Evolutionary conservation across 129 eudicot species (phyloP).

Genomic region (carrot (Daucus carota)): DNA sequence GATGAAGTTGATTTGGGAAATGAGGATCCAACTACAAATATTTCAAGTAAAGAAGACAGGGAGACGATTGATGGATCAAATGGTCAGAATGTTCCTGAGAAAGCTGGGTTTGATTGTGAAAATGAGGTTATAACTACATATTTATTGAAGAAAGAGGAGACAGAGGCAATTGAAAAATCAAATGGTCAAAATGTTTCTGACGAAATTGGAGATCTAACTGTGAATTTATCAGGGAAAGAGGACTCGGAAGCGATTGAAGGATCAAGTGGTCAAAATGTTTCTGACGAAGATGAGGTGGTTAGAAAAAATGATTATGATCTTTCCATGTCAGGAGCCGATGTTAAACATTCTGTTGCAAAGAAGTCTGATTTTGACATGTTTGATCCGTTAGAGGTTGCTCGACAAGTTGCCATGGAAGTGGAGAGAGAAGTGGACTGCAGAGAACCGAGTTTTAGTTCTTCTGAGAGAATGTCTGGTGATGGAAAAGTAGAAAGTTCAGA

Average conservation of each 20-base stretch:
- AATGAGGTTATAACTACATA: conserved; percentile 4
- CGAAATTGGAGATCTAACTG: conserved; percentile 11
- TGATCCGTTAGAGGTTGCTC: conserved; percentile 72
- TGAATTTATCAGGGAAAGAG: conserved; percentile 21
- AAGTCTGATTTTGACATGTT: conserved; percentile 48
- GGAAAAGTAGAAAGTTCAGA: conserved; percentile 33
- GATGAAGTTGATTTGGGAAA: conserved; percentile 29
- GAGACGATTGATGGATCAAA: conserved; percentile 13
- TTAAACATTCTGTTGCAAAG: neutral
- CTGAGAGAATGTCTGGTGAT: conserved; percentile 37
- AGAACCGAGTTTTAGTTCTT: conserved; percentile 63
- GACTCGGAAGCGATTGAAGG: conserved; percentile 20
- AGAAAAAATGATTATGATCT: conserved; percentile 14
- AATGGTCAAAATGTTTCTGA: conserved; percentile 11
- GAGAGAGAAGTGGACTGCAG: conserved; percentile 60
- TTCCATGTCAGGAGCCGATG: neutral
- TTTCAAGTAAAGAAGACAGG: conserved; percentile 21
- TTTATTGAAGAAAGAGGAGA: conserved; percentile 22
- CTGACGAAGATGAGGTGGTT: conserved; percentile 25
- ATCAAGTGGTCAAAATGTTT: conserved; percentile 11
- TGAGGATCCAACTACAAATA: conserved; percentile 25
- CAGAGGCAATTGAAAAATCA: conserved; percentile 18
- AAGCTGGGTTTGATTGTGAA: conserved; percentile 30
- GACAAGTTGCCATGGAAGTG: conserved; percentile 72
- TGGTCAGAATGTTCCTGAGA: conserved; percentile 8